Conservation (phyloP, 1,284 basidiomycete genomes). For the Pseudomicrostroma phylloplanum region DNA sequence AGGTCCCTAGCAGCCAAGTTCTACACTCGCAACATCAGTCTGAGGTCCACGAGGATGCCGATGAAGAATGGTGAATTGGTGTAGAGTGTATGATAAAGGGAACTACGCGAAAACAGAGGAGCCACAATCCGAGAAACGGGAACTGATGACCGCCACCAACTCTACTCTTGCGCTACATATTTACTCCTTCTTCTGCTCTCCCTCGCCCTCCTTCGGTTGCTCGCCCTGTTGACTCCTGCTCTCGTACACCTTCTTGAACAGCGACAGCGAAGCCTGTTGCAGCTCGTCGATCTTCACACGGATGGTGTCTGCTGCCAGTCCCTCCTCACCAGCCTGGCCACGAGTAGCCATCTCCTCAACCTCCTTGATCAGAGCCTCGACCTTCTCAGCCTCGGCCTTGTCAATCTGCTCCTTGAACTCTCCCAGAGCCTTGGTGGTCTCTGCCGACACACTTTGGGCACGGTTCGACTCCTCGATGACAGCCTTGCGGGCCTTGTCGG, state of each 20-base stretch:
- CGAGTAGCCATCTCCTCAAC: constrained; percentile 86
- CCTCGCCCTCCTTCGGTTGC: constrained; percentile 32
- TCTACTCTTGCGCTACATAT: too few species aligned
- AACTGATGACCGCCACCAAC: too few species aligned
- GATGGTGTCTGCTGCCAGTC: constrained; percentile 76
- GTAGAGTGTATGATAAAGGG: too few species aligned
- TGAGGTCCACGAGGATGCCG: too few species aligned
- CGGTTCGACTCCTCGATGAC: constrained; percentile 97
- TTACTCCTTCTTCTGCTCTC: constrained; percentile 42
- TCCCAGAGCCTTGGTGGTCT: constrained; percentile 93
- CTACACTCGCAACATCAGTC: too few species aligned
- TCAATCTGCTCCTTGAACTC: constrained; percentile 98
- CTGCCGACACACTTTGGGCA: constrained; percentile 85
- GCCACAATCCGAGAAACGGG: too few species aligned
- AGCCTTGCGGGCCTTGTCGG: constrained; percentile 68
- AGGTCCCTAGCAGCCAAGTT: too few species aligned
- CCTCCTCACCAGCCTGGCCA: constrained; percentile 78
- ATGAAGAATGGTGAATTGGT: too few species aligned
- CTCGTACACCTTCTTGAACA: constrained; percentile 99
- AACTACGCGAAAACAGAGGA: too few species aligned
- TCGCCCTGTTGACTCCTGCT: constrained; percentile 66
- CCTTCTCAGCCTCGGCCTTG: constrained; percentile 77
- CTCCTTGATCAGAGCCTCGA: constrained; percentile 68
- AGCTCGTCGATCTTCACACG: constrained; percentile 89
- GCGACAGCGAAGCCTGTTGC: constrained; percentile 89